A percentile compares a stretch with the other conserved stretches of the same genome.
These are phyloP conservation scores for Phytophthora fragariaefolia DNA, from an alignment of 352 stramenopile species.

Conservation along the genomic window DNA sequence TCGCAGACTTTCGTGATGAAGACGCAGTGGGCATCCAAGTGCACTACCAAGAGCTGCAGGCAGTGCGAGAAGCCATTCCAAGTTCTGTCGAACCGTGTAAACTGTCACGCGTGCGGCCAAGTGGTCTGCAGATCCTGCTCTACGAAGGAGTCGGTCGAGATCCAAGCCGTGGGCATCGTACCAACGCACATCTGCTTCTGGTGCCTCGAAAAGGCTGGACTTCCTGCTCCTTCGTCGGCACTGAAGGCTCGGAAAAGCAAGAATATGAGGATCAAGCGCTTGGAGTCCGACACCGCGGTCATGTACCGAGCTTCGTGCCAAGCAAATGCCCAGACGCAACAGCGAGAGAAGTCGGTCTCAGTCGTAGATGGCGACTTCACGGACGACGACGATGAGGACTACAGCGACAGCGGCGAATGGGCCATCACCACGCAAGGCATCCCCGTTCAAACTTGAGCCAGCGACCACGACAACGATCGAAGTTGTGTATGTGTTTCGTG, in stretches of 20 bases:
- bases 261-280: slow-evolving; percentile 18
- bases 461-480: slow-evolving; percentile 14
- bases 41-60: slow-evolving; percentile 32
- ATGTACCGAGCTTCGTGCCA: slow-evolving; percentile 11
- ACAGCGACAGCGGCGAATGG: slow-evolving; percentile 33
- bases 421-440: slow-evolving; percentile 37
- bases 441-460: slow-evolving; percentile 22
- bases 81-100: slow-evolving; percentile 46
- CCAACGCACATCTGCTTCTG: slow-evolving; percentile 39
- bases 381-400: slow-evolving; percentile 27
- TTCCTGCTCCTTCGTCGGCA: slow-evolving; percentile 19
- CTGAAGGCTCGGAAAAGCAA: slow-evolving; percentile 14
- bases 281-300: slow-evolving; percentile 27
- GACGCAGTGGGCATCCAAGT: slow-evolving; percentile 42
- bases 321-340: neutral
- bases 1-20: slow-evolving; percentile 51
- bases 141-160: slow-evolving; percentile 43
- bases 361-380: slow-evolving; percentile 25
- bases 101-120: slow-evolving; percentile 46
- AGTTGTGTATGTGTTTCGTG: slow-evolving; percentile 12
- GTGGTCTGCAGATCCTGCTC: slow-evolving; percentile 41
- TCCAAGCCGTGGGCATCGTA: slow-evolving; percentile 37
- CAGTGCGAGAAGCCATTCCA: slow-evolving; percentile 44
- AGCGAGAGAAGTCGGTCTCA: slow-evolving; percentile 18
- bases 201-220: slow-evolving; percentile 38